Base-by-base conservation (phyloP, 331 rosid genomes). In the Acacia concinna region DNA sequence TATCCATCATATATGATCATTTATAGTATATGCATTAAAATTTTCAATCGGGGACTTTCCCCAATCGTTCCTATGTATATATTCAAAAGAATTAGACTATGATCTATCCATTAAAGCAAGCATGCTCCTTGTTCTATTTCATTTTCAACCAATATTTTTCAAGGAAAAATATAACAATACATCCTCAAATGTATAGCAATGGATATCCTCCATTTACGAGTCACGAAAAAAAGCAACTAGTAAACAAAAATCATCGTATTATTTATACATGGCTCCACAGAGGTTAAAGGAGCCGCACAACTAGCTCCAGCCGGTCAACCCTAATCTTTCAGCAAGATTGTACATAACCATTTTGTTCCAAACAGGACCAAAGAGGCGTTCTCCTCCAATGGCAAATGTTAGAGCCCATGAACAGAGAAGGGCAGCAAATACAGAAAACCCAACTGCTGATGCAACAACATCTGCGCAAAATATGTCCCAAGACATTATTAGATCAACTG, bases 251-350 rank as follows among this genome's bases (percentile, higher is more conserved):
- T 13, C 65, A 68, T 41, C 38, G 63, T 13, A 59, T 21, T 79
- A 79, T 32, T 62, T 62, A 49, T 31, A 44, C 20, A 25, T 47
- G 32, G 68, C 59, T 44, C 9, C 4, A 44, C 46, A 56, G 25
- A 34, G 34, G 37, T 70, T 27, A 37, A 34, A 78, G 51, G 62
- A 46, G 74, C 8, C 76, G 43, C 52, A 57, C 25, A 79, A 79
- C 91, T 90, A 92, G 94, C 93, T 91, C 96, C 98, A 92, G 76
- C 88, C 80, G 23, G 87, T 81, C 87, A 92, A 81, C 47, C 97
- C 98, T 25, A 90, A 34, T 84, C 79, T 91, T 78, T 95, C 98
- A 80, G 98, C 97, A 67, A 95, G 91, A 79, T 92, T 95, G 88
- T 92, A 92, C 92, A 95, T 83, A 66, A 95, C 93, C 57, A 92